Evolutionary conservation across 2,329 filamentous ascomycete species (phyloP), one percentile per base, ranked within the genome.

Genomic region (Botryotinia convoluta): DNA sequence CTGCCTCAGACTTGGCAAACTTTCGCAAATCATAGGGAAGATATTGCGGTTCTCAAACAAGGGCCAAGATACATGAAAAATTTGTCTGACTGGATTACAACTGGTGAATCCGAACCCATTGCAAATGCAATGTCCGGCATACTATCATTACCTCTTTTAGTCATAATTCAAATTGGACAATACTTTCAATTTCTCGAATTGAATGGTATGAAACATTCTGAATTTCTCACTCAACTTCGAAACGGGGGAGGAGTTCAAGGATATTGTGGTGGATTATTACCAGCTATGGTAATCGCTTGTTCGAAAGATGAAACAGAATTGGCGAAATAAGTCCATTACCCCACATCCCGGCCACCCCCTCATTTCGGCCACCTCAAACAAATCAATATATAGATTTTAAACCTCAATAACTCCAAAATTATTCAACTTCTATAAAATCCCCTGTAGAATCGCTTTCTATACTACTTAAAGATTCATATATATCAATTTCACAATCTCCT

Each of bases 161-260:
- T 71, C 7, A 62, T 71, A 39, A 69, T 74, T 54, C 71, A 74
- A 26, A 69, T 73, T 8, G 57, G 37, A 14, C 73, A 74, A 54
- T 73, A 74, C 29, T 67, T 73, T 42, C 73, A 67, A n/a, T 74
- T 73, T 32, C 71, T 74, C 16, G 73, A 70, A n/a, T n/a, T 45
- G n/a, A 59, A 48, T 8, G 60, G 48, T 10, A 42, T 74, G 39
- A 48, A 9, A 12, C 73, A 74, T 54, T n/a, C 45, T n/a, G 64
- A 74, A 26, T 71, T 74, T 35, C 32, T 73, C 26, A 51, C 37
- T 18, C 63, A 70, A 26, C 29, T 74, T 26, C 45, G 68, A 29
- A 60, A 42, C 54, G 60, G 54, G 7, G 72, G 71, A n/a, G 74
- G 75, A 35, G 57, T 73, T 9, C 75, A 76, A 63, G 75, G 75